Evolutionary conservation across 2,329 filamentous ascomycete genomes (phyloP), one percentile per base, ranked within the genome.

Genomic region (Leptosphaerulina australis): DNA sequence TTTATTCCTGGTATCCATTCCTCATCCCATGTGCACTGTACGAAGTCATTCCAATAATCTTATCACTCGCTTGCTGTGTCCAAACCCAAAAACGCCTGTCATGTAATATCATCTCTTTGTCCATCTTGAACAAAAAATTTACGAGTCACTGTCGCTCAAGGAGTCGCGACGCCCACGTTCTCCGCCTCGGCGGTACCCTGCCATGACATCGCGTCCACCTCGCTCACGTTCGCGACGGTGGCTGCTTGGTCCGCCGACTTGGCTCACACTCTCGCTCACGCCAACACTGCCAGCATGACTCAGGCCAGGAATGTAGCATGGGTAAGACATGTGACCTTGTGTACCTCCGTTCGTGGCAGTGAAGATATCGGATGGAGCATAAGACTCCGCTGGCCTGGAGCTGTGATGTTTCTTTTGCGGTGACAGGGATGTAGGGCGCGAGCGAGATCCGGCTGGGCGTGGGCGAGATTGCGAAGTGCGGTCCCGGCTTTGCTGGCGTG

Each of bases 251-350:
- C 51, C 70, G 28, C 71, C 73, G 20, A 71, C 70, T 47, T 76
- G 72, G 55, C 72, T 74, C 4, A 74, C 66, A 41, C 72, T 74
- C 53, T 75, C 72, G 33, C 65, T 64, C 1, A 66, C 62, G 15
- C 62, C 64, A 5, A 72, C 69, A 25, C 69, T 74, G 22, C 62
- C 67, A 0, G 69, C 68, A 26, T 55, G 51, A 50, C 75, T 80
- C 60, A 84, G 58, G 0, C 79, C 81, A 0, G 82, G 81, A 38
- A 85, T 81, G 7, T 81, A 77, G 68, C 82, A 81, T 20, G 79
- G 78, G 60, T 85, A 85, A 37, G 74, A 76, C 67, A 81, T 82
- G 10, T 79, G 82, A 8, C 81, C 79, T 0, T 73, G 73, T 4
- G 73, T 40, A 12, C 66, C 73, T 15, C 69, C 68, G 31, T 67